A percentile compares a stretch with the other conserved stretches of the same genome.
Evolutionary conservation across 306 rosid genomes (phyloP).

Genomic region (Carpinus fangiana): DNA sequence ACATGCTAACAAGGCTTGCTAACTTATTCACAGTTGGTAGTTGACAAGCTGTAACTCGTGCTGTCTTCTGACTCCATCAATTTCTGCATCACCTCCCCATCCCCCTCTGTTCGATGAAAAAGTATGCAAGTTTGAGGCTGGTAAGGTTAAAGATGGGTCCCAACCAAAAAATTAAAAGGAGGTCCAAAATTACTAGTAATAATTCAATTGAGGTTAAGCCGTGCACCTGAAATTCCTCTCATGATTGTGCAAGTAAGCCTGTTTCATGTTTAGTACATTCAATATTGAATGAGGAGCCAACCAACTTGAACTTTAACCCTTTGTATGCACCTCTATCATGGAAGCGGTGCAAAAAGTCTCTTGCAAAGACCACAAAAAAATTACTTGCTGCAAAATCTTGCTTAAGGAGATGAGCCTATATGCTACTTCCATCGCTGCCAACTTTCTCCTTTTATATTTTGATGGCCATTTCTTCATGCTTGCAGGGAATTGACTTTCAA

Average conservation of each 20-base stretch:
- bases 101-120: not conserved
- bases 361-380: too few species aligned
- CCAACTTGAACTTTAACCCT: not conserved
- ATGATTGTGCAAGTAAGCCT: not conserved
- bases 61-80: too few species aligned
- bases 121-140: not conserved
- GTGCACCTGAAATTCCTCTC: not conserved
- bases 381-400: not conserved
- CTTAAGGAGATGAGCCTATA: not conserved
- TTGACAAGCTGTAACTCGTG: too few species aligned
- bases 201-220: not conserved
- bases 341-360: too few species aligned
- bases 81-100: too few species aligned
- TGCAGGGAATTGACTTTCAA: not conserved
- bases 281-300: not conserved
- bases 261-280: not conserved
- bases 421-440: slow-evolving; percentile 2
- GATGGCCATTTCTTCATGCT: not conserved
- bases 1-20: too few species aligned
- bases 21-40: too few species aligned
- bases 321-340: not conserved
- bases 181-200: not conserved
- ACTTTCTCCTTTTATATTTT: not conserved
- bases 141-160: not conserved
- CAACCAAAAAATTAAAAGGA: not conserved